Evolutionary conservation across 1,284 basidiomycete species (phyloP).

Genomic region (Cutaneotrichosporon sp.): DNA sequence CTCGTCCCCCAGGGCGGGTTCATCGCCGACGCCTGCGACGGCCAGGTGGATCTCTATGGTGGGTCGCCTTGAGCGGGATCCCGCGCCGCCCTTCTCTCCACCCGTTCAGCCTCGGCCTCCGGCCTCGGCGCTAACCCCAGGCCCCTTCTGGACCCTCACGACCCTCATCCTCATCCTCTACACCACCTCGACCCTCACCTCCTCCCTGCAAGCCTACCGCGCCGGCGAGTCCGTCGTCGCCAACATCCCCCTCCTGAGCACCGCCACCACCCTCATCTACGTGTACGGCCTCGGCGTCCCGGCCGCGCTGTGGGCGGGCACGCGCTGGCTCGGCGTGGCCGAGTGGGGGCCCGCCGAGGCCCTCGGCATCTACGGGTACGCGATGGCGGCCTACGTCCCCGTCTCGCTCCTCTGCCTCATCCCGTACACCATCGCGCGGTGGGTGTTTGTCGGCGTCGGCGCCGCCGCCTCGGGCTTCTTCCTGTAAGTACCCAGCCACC

Average conservation of each 20-base stretch:
- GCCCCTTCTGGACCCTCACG: conserved; percentile 93
- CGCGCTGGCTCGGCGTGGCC: conserved; percentile 78
- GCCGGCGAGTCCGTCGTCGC: conserved; percentile 51
- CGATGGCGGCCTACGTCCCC: conserved; percentile 59
- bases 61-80: too few species aligned
- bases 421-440: conserved; percentile 73
- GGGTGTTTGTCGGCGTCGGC: conserved; percentile 71
- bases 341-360: conserved; percentile 81
- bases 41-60: conserved; percentile 60
- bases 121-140: conserved; percentile 55
- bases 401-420: conserved; percentile 74
- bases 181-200: conserved; percentile 83
- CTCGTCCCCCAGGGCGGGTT: conserved; percentile 56
- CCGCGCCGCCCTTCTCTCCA: too few species aligned
- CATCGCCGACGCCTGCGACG: conserved; percentile 54
- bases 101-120: too few species aligned
- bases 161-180: conserved; percentile 89
- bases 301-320: conserved; percentile 63
- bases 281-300: conserved; percentile 80
- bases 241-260: conserved; percentile 78
- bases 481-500: too few species aligned
- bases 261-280: conserved; percentile 81
- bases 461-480: conserved; percentile 79
- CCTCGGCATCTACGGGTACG: conserved; percentile 58
- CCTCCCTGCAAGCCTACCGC: conserved; percentile 78